phyloP scores from a whole-genome alignment of 1,284 basidiomycete species.

The Melampsora occidentalis region DNA sequence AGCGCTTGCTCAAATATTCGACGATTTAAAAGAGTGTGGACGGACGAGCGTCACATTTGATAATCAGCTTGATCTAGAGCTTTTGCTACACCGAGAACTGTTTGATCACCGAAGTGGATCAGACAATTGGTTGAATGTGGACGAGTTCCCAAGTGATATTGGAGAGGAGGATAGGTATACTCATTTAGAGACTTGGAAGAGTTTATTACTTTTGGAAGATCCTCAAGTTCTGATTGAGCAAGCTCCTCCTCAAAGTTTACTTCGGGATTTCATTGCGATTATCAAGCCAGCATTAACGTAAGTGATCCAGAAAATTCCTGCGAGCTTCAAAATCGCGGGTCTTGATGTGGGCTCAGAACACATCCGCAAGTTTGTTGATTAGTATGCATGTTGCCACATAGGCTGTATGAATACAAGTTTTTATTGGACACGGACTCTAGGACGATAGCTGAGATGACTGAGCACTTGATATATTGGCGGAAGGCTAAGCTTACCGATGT shows the following conservation, averaged over 20 bases:
- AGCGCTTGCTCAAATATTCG: conserved; percentile 30
- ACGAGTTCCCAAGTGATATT: conserved; percentile 9
- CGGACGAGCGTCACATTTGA: conserved; percentile 36
- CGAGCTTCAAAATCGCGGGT: no score
- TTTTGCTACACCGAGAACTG: conserved; percentile 41
- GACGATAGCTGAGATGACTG: conserved; percentile 39
- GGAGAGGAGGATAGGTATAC: conserved; percentile 32
- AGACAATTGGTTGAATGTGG: conserved; percentile 17
- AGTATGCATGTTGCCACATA: neutral
- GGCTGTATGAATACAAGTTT: conserved; percentile 41
- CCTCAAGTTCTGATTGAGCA: conserved; percentile 28
- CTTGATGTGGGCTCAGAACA: neutral
- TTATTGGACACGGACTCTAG: conserved; percentile 34
- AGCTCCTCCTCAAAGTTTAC: conserved; percentile 22
- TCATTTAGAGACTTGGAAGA: conserved; percentile 42
- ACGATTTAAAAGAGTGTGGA: conserved; percentile 27
- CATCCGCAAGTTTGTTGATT: neutral
- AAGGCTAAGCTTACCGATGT: conserved; percentile 39
- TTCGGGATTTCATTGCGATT: conserved; percentile 39
- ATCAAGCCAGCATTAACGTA: conserved; percentile 42
- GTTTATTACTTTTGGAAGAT: conserved; percentile 35
- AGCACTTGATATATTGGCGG: conserved; percentile 42
- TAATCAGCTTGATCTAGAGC: conserved; percentile 33
- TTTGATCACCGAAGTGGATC: conserved; percentile 26
- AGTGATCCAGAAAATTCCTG: neutral